Evolutionary conservation across 2,329 filamentous ascomycete species (phyloP).

Genomic region (Hypoxylon sp.): DNA sequence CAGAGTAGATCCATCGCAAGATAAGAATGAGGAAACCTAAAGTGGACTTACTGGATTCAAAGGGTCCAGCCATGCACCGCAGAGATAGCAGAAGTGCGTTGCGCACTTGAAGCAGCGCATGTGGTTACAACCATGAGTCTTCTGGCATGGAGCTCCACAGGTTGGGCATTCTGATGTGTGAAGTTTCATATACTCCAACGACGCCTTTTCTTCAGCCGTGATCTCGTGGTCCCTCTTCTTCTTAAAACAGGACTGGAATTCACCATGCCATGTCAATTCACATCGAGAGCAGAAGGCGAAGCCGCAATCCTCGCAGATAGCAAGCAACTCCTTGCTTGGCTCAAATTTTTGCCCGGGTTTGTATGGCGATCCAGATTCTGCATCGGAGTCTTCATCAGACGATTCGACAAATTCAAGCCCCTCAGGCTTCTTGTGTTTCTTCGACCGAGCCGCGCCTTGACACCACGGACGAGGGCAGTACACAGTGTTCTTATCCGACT

Average conservation of each 20-base stretch:
- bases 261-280: constrained; percentile 90
- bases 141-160: constrained; percentile 87
- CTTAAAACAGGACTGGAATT: constrained; percentile 78
- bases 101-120: constrained; percentile 94
- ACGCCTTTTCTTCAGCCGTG: constrained; percentile 87
- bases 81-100: constrained; percentile 96
- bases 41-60: constrained; percentile 71
- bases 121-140: constrained; percentile 95
- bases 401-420: constrained; percentile 73
- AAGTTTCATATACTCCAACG: constrained; percentile 83
- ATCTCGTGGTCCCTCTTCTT: constrained; percentile 78
- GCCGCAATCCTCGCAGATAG: constrained; percentile 88
- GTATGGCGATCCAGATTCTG: constrained; percentile 60
- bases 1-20: background rate
- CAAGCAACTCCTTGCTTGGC: constrained; percentile 71
- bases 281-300: constrained; percentile 88
- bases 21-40: constrained; percentile 7
- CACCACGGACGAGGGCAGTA: constrained; percentile 96
- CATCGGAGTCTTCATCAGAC: constrained; percentile 68
- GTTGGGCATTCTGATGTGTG: constrained; percentile 93
- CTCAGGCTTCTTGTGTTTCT: constrained; percentile 79
- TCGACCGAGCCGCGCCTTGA: constrained; percentile 86
- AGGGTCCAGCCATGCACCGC: constrained; percentile 86
- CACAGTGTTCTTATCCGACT: constrained; percentile 90
- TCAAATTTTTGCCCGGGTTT: constrained; percentile 49